Evolutionary conservation across 2,329 filamentous ascomycete species (phyloP).

Genomic region (Blastomyces emzantsi): DNA sequence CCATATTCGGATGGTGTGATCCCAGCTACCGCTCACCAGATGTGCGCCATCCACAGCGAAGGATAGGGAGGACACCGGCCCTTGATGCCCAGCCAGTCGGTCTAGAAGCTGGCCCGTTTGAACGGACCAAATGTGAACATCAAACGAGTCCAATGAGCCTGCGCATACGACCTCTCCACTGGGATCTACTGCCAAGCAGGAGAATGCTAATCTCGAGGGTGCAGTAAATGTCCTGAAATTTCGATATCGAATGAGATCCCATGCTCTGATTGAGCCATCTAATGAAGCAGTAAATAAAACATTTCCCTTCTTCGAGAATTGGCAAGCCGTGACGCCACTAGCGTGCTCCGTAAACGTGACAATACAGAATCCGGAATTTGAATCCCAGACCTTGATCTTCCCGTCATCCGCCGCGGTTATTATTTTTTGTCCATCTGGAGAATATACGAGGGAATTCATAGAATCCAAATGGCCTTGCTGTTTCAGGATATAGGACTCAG

Average conservation of each 20-base stretch:
- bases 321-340: conserved; percentile 81
- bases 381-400: conserved; percentile 98
- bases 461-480: conserved; percentile 96
- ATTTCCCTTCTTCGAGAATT: conserved; percentile 91
- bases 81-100: conserved; percentile 83
- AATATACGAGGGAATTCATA: conserved; percentile 88
- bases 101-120: conserved; percentile 95
- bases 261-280: conserved; percentile 88
- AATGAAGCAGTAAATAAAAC: conserved; percentile 92
- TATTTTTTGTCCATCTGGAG: conserved; percentile 84
- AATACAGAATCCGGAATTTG: conserved; percentile 91
- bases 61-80: conserved; percentile 76
- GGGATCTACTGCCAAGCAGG: conserved; percentile 90
- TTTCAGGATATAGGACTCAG: conserved; percentile 96
- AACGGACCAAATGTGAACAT: conserved; percentile 97
- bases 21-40: conserved; percentile 91
- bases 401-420: conserved; percentile 94
- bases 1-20: conserved; percentile 91
- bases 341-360: conserved; percentile 98
- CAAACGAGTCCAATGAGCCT: conserved; percentile 89
- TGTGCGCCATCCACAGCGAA: conserved; percentile 81
- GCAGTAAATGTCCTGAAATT: conserved; percentile 98
- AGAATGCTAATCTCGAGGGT: conserved; percentile 82
- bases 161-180: conserved; percentile 95
- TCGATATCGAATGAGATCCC: conserved; percentile 91